Evolutionary conservation across 2,329 filamentous ascomycete genomes (phyloP), one percentile per base, ranked within the genome.

Genomic region (Talaromyces sp.): DNA sequence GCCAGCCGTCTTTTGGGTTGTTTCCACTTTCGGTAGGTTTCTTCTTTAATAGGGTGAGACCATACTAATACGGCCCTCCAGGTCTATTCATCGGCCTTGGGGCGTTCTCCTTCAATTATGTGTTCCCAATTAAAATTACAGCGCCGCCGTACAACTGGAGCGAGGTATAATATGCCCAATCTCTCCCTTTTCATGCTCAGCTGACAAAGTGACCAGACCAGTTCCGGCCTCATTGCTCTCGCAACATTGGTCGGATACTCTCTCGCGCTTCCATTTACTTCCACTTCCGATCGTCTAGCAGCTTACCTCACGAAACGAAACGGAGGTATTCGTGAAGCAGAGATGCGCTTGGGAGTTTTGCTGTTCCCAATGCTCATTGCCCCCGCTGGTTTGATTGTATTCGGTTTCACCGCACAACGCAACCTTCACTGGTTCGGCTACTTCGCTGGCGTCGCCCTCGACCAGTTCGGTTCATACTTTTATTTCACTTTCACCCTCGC

Each of bases 401-500:
- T 73, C 62, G 72, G 72, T 1, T 67, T 72, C 56, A 71, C 71
- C 0, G 72, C 72, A 1, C 58, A 73, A 56, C 63, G 65, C 10
- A 65, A 71, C 33, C 66, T 74, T 9, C 72, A 74, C 63, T 73
- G 72, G 72, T 65, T 71, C 30, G 72, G 70, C 6, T 85, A 82
- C 71, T 82, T 84, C 62, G 69, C 77, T 15, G 82, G 80, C 7
- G 78, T 81, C 3, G 78, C 71, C n/a, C 74, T 84, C 73, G 73
- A 74, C 11, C 79, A 81, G 60, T 84, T 79, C 71, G 74, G 76
- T 22, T 75, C 75, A 4, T 85, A 83, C 70, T 84, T 84, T 66
- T 85, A 79, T 70, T 84, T 84, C 69, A 81, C 80, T 15, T 84
- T 86, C 66, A 82, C 83, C 11, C 76, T 88, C 9, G 84, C 84